Conservation (phyloP, 2,329 filamentous ascomycete genomes). For the Gliomastix tumulicola region DNA sequence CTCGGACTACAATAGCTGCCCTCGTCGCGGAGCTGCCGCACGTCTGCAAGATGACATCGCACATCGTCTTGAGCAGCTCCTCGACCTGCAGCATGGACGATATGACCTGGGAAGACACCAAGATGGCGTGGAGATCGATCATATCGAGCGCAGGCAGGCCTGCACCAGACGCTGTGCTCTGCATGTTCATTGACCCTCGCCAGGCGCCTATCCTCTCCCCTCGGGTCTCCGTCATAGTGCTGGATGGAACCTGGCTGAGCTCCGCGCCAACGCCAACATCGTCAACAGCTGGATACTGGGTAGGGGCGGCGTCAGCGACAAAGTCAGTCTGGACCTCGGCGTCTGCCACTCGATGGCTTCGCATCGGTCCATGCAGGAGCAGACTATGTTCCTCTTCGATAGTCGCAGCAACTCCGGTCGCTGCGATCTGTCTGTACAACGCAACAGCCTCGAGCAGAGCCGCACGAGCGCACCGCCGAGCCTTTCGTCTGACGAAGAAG, state of each 20-base stretch:
- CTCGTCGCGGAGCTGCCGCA: conserved; percentile 64
- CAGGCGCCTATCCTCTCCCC: conserved; percentile 57
- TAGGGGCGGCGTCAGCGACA: conserved; percentile 43
- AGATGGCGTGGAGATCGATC: conserved; percentile 72
- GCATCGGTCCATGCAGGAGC: conserved; percentile 55
- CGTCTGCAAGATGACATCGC: conserved; percentile 71
- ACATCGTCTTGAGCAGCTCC: conserved; percentile 71
- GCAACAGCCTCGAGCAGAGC: conserved; percentile 61
- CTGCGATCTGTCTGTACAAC: conserved; percentile 63
- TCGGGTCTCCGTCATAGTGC: conserved; percentile 39
- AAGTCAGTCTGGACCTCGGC: conserved; percentile 66
- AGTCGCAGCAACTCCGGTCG: conserved; percentile 59
- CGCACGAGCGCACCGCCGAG: conserved; percentile 61
- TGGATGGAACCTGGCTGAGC: conserved; percentile 31
- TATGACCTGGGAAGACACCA: conserved; percentile 72
- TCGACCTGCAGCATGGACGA: conserved; percentile 73
- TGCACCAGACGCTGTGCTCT: conserved; percentile 48
- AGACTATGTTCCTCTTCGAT: conserved; percentile 63
- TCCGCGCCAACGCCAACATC: conserved; percentile 36
- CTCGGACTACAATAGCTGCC: conserved; percentile 68
- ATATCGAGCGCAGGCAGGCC: conserved; percentile 72
- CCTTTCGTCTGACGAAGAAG: conserved; percentile 58
- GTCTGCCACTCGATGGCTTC: conserved; percentile 53
- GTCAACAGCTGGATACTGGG: not conserved
- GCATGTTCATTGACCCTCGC: conserved; percentile 50